phyloP scores from a whole-genome alignment of 1,284 basidiomycete genomes.

The Pascua sp. region DNA sequence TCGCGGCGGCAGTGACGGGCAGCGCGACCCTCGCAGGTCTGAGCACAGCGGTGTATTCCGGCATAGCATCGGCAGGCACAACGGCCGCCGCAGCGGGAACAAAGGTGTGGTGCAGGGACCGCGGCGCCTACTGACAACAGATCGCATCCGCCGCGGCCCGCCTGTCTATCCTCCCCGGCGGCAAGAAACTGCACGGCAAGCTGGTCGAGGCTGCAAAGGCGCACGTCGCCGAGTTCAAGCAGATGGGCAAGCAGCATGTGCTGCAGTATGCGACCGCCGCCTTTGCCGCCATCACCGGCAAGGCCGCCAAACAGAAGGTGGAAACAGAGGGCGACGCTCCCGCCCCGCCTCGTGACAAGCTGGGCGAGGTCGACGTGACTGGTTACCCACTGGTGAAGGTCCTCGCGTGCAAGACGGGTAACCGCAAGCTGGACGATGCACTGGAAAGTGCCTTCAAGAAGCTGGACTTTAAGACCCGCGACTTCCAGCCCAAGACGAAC shows the following conservation, averaged over 20 bases:
- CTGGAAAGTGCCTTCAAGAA: conserved; percentile 5
- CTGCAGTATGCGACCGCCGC: conserved; percentile 3
- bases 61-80: not conserved
- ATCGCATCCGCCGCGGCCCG: conserved; percentile 2
- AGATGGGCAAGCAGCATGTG: conserved; percentile 3
- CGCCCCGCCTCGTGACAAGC: not conserved
- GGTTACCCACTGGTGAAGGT: conserved; percentile 5
- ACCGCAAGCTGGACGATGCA: conserved; percentile 1
- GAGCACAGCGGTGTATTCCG: not conserved
- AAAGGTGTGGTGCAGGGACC: not conserved
- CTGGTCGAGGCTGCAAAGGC: conserved; percentile 5
- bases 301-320: not conserved
- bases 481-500: conserved; percentile 9
- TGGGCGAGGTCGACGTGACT: conserved; percentile 5
- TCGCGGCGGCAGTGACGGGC: not conserved
- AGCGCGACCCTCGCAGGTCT: not conserved
- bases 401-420: conserved; percentile 6
- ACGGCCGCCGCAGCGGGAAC: not conserved
- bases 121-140: not conserved
- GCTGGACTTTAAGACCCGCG: conserved; percentile 3
- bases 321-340: not conserved
- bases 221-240: not conserved
- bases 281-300: not conserved
- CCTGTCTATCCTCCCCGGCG: not conserved
- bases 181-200: conserved; percentile 8